phyloP scores from a whole-genome alignment of 306 rosid species.

The Quercus aquifolioides region DNA sequence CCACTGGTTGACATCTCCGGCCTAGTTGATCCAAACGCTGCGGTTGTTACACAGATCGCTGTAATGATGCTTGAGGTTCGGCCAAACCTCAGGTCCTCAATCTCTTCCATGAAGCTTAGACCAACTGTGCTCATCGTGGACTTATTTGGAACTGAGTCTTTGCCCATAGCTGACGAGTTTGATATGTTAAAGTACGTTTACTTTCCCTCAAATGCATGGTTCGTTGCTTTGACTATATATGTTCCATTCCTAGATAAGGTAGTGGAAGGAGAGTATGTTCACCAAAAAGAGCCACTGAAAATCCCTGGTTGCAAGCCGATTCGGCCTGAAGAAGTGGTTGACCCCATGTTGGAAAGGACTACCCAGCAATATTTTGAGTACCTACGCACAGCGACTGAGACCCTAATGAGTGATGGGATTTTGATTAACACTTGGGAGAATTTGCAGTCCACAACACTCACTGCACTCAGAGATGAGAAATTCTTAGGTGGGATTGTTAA shows the following conservation, averaged over 20 bases:
- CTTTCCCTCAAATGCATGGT: conserved; percentile 42
- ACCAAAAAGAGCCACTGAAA: conserved; percentile 22
- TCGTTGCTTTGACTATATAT: conserved; percentile 21
- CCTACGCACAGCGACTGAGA: neutral
- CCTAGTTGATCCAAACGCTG: neutral
- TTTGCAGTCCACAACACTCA: conserved; percentile 11
- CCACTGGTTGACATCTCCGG: conserved; percentile 16
- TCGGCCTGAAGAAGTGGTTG: conserved; percentile 35
- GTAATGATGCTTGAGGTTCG: conserved; percentile 28
- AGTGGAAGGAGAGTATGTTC: conserved; percentile 33
- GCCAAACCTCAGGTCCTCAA: conserved; percentile 4
- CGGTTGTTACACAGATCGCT: neutral
- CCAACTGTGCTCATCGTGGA: conserved; percentile 53
- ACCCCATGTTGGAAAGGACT: conserved; percentile 24
- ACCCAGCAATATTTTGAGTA: conserved; percentile 23
- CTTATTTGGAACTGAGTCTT: conserved; percentile 36
- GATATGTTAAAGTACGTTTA: conserved; percentile 39
- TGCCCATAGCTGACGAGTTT: conserved; percentile 47
- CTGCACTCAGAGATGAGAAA: conserved; percentile 19
- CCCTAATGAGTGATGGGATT: conserved; percentile 38
- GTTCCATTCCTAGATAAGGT: conserved; percentile 25
- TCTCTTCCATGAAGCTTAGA: conserved; percentile 6
- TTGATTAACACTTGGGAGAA: conserved; percentile 62
- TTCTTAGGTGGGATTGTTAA: conserved; percentile 17
- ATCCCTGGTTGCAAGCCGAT: conserved; percentile 42